These are phyloP conservation scores for Karstenula rhodostoma DNA, from an alignment of 2,329 filamentous ascomycete species.

Conservation along the genomic window DNA sequence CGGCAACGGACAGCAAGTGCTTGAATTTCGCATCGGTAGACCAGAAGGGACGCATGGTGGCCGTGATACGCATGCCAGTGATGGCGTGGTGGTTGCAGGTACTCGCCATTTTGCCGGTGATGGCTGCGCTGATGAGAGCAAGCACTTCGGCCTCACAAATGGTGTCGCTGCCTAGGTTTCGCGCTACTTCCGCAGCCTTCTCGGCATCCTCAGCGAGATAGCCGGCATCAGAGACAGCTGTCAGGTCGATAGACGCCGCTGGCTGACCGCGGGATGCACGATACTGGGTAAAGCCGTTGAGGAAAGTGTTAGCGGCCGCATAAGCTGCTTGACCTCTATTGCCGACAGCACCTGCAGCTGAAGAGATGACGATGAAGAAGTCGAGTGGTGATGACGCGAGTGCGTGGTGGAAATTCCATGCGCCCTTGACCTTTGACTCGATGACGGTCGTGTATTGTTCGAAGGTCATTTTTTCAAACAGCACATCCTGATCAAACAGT, in stretches of 20 bases:
- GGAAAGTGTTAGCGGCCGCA: constrained; percentile 53
- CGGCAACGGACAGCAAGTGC: constrained; percentile 31
- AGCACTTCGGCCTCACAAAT: constrained; percentile 41
- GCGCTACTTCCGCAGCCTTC: constrained; percentile 31
- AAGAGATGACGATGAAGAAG: constrained; percentile 52
- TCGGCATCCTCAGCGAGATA: constrained; percentile 35
- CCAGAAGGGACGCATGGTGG: constrained; percentile 37
- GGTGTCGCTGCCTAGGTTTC: constrained; percentile 35
- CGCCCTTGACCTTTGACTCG: constrained; percentile 30
- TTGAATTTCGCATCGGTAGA: constrained; percentile 37
- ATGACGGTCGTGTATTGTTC: constrained; percentile 28
- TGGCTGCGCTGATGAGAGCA: constrained; percentile 29
- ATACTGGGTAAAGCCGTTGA: constrained; percentile 38
- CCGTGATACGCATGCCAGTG: constrained; percentile 39
- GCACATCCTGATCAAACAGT: constrained; percentile 22
- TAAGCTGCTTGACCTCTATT: constrained; percentile 55
- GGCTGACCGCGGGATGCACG: constrained; percentile 27
- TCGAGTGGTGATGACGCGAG: constrained; percentile 35
- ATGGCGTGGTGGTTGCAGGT: constrained; percentile 38
- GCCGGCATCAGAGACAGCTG: constrained; percentile 37
- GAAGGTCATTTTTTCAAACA: constrained; percentile 32
- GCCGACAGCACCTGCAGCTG: constrained; percentile 33
- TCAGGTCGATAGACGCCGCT: constrained; percentile 33
- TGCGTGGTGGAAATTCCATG: constrained; percentile 31
- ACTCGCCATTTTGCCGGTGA: constrained; percentile 27